A percentile compares a stretch with the other conserved stretches of the same genome.
These are phyloP conservation scores for Vanderwaltozyma tropicalis DNA, from an alignment of 805 yeast genomes.

Conservation along the genomic window DNA sequence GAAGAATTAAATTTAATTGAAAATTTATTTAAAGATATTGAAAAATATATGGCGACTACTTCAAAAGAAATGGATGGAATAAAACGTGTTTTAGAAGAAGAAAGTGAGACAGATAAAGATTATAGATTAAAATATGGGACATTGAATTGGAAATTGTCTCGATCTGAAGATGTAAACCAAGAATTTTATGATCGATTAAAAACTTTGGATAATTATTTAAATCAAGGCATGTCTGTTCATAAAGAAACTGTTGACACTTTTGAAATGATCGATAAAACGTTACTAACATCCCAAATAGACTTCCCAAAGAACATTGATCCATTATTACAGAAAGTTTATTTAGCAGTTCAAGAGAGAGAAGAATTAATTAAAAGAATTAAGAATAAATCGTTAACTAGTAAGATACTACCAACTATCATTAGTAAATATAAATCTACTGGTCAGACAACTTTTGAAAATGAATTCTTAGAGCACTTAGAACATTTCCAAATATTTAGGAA, in stretches of 20 bases:
- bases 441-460: slow-evolving; percentile 30
- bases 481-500: slow-evolving; percentile 41
- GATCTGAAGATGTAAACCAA: slow-evolving; percentile 36
- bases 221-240: slow-evolving; percentile 57
- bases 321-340: slow-evolving; percentile 26
- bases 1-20: slow-evolving; percentile 49
- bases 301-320: slow-evolving; percentile 23
- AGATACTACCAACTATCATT: slow-evolving; percentile 44
- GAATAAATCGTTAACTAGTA: slow-evolving; percentile 36
- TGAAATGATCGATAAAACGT: slow-evolving; percentile 35
- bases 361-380: slow-evolving; percentile 32
- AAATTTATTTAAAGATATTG: slow-evolving; percentile 42
- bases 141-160: slow-evolving; percentile 41
- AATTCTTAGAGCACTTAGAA: slow-evolving; percentile 35
- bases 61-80: slow-evolving; percentile 32
- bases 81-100: slow-evolving; percentile 37
- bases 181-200: slow-evolving; percentile 32
- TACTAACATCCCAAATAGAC: slow-evolving; percentile 33
- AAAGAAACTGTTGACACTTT: slow-evolving; percentile 38
- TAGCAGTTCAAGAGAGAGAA: slow-evolving; percentile 27
- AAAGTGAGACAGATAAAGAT: slow-evolving; percentile 44
- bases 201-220: slow-evolving; percentile 39
- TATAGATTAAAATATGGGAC: slow-evolving; percentile 44
- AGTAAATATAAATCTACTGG: slow-evolving; percentile 33
- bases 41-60: slow-evolving; percentile 30